phyloP scores from a whole-genome alignment of 176 grass and related monocot genomes.

The Oryza officinalis region DNA sequence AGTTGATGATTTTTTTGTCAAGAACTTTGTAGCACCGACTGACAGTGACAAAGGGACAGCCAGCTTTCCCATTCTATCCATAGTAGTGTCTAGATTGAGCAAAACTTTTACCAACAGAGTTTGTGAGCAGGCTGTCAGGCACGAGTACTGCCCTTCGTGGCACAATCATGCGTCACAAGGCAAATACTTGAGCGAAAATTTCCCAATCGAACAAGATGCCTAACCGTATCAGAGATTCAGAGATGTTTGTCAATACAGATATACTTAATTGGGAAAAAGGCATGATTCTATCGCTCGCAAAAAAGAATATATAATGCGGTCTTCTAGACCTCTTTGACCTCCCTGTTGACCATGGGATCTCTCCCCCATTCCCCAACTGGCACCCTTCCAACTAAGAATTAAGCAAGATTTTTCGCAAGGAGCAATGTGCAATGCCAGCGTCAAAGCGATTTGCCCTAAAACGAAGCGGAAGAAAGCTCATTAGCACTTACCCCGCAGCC shows the following conservation, averaged over 20 bases:
- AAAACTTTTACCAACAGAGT: background rate
- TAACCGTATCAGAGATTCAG: no score
- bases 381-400: background rate
- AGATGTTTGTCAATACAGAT: background rate
- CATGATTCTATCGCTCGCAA: background rate
- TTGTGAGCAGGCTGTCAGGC: background rate
- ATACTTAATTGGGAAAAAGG: background rate
- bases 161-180: no score
- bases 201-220: background rate
- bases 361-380: background rate
- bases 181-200: background rate
- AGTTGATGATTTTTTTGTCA: background rate
- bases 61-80: background rate
- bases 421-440: background rate
- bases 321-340: conserved; percentile 1
- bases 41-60: background rate
- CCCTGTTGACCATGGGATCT: background rate
- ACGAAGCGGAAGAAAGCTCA: background rate
- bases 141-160: background rate
- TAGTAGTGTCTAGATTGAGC: background rate
- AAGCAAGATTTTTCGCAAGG: background rate
- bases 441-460: background rate
- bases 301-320: background rate
- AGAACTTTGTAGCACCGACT: background rate
- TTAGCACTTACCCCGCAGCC: conserved; percentile 53